Evolutionary conservation across 1,284 basidiomycete species (phyloP), one percentile per base, ranked within the genome.

Genomic region (Thelephora terrestris): DNA sequence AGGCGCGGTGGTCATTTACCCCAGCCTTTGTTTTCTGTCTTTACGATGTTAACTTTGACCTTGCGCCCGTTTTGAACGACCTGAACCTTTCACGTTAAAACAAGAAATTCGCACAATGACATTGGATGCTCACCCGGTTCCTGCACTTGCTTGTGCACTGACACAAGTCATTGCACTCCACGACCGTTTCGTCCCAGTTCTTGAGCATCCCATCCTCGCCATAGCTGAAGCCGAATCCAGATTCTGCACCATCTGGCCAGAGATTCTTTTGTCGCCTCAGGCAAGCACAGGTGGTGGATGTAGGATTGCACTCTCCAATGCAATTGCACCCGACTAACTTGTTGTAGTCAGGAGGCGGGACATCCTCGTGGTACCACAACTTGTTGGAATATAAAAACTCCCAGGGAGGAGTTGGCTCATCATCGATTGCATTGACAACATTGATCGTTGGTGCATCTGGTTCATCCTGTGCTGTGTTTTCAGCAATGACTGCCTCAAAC

Each of bases 131-230:
- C 57, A 93, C 91, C 59, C 91, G 68, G 63, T 95, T 95, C 45
- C 67, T 69, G 61, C 92, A 96, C 39, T 82, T 77, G 1, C 85
- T 80, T 3, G 80, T 79, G 64, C 92, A 96, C 1, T 75, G 72
- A 61, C 92, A 96, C 14, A 79, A 68, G 39, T 77, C 79, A 57
- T 92, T 91, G 62, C 92, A 96, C 63, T 95, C 92, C 58, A 88
- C 90, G 32, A 94, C 81, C 0, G 90, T 83, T 47, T 76, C 76
- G 6, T 73, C 71, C 10, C 64, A 57, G 7, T 55, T 45, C 55
- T 73, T 77, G 32, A 90, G 58, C 21, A 64, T 63, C 9, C 82
- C 81, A 48, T 70, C 70, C 46, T 63, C 62, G 53, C 85, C 75
- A 58, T 90, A 92, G 16, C 76, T 66, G 58, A 90, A 91, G 1